Evolutionary conservation across 2,329 filamentous ascomycete species (phyloP), one percentile per base, ranked within the genome.

Genomic region (Microdochium paspali): DNA sequence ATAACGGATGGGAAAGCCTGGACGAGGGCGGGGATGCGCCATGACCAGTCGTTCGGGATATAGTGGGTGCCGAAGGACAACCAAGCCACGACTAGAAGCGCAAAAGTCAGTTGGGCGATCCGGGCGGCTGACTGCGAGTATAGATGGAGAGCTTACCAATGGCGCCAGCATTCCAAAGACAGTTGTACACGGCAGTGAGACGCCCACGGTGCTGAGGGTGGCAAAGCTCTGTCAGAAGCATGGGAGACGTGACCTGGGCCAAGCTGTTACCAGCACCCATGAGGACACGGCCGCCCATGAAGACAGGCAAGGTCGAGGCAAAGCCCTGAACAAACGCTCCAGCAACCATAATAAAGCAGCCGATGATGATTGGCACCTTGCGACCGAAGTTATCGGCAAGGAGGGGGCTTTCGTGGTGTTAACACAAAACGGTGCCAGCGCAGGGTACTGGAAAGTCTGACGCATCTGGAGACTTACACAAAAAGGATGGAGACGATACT

Each of bases 271-370:
- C 76, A 49, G 80, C 78, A 47, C 77, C 77, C 51, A 80, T 70
- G 53, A 81, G 62, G 56, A 79, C 76, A 53, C 78, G 69, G 46
- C 75, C 76, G n/a, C 66, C 74, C 58, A 77, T 72, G 55, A 79
- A 80, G 58, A 61, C 61, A 46, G 58, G 60, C 28, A 69, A 52
- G 54, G 70, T 61, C 49, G 61, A 67, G 26, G 74, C 67, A 18
- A 74, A 67, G 25, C 75, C 76, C 58, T 82, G 79, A 47, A 82
- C 63, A 31, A 80, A 56, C 12, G 77, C 72, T 40, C 80, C 79
- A 35, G 73, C 61, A 32, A 76, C 65, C 72, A 79, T 80, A 51
- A 80, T 69, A 1, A 68, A 54, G 44, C 73, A 77, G 15, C 77
- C 77, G 31, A 77, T 64, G 31, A 75, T 62, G 47, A 80, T 78